phyloP scores from a whole-genome alignment of 2,329 filamentous ascomycete species.

The Exophiala mesophila region DNA sequence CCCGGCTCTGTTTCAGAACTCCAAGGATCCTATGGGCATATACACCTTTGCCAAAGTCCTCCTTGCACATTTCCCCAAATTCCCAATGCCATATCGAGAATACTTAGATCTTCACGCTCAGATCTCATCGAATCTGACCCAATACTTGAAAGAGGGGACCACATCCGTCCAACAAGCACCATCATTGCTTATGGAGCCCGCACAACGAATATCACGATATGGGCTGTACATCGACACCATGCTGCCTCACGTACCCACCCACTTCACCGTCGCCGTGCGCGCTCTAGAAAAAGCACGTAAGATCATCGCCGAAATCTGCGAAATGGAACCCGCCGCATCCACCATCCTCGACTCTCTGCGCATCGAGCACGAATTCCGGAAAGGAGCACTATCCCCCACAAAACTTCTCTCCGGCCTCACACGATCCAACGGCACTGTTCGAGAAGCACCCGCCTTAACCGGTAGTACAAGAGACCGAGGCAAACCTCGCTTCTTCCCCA shows the following conservation, averaged over 20 bases:
- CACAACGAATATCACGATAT: constrained; percentile 89
- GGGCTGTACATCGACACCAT: constrained; percentile 97
- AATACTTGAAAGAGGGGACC: constrained; percentile 64
- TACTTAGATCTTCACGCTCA: constrained; percentile 89
- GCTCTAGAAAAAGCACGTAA: constrained; percentile 86
- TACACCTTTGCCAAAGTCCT: constrained; percentile 73
- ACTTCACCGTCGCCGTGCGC: constrained; percentile 23
- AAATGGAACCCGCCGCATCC: constrained; percentile 67
- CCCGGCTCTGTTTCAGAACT: constrained; percentile 44
- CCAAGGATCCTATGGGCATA: constrained; percentile 72
- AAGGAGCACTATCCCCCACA: constrained; percentile 22
- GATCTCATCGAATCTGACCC: constrained; percentile 74
- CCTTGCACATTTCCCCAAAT: constrained; percentile 87
- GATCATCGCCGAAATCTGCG: constrained; percentile 93
- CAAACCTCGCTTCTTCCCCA: constrained; percentile 24
- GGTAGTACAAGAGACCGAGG: constrained; percentile 21
- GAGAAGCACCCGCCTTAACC: constrained; percentile 24
- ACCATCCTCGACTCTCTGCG: constrained; percentile 29
- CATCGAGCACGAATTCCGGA: constrained; percentile 26
- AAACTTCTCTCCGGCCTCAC: constrained; percentile 26
- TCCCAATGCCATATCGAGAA: constrained; percentile 83
- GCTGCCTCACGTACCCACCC: constrained; percentile 26
- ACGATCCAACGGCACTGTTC: constrained; percentile 21
- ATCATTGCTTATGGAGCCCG: constrained; percentile 90
- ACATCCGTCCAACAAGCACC: constrained; percentile 82